Conservation (phyloP, 2,329 filamentous ascomycete genomes). For the Colletotrichum graminicola region DNA sequence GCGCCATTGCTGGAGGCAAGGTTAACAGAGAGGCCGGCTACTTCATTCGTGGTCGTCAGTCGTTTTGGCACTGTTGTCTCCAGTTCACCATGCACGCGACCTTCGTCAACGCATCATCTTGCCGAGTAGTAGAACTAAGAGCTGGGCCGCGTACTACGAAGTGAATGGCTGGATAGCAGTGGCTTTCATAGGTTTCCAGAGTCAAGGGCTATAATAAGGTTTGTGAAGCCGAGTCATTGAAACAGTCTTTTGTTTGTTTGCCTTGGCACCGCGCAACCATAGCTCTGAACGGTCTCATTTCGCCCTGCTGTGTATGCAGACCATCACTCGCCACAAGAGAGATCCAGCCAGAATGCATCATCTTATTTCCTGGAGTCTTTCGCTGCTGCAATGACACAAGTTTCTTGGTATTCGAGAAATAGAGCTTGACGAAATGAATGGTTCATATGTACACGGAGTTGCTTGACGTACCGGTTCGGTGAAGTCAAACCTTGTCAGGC, state of each 20-base stretch:
- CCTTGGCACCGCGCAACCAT: background rate
- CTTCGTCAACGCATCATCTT: background rate
- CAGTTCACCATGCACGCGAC: too few relatives aligned
- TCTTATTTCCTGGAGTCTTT: background rate
- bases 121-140: background rate
- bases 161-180: background rate
- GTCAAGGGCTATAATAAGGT: background rate
- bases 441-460: background rate
- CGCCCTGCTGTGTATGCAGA: background rate
- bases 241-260: background rate
- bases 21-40: background rate
- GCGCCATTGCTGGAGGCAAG: constrained; percentile 24
- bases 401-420: background rate
- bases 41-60: background rate
- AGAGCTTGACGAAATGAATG: too few relatives aligned
- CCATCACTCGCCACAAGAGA: too few relatives aligned
- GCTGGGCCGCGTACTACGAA: background rate
- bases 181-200: background rate
- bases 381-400: background rate
- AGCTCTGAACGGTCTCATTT: background rate
- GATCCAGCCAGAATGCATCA: background rate
- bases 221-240: background rate
- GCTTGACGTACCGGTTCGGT: background rate
- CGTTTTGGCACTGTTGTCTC: background rate
- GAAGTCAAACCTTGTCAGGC: too few relatives aligned